Percentiles rank a stretch among this genome's conserved stretches.
phyloP scores from a whole-genome alignment of 257 asterid genomes.

The Ophiorrhiza pumila region DNA sequence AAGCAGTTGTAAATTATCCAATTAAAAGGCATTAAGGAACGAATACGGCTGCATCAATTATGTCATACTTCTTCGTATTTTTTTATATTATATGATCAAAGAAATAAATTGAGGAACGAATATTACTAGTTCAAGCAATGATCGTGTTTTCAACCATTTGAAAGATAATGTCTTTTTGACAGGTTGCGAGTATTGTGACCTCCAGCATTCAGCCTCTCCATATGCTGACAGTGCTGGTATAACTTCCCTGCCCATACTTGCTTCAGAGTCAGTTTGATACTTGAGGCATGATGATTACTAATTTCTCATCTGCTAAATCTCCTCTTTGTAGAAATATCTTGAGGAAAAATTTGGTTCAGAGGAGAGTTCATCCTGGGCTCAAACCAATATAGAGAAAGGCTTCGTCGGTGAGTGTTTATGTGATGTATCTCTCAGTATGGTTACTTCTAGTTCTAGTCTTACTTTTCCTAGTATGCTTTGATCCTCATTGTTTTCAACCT shows the following conservation, averaged over 20 bases:
- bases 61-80: background rate
- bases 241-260: slow-evolving; percentile 12
- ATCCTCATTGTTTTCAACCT: too few species aligned
- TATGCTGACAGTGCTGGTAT: slow-evolving; percentile 60
- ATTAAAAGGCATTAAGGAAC: background rate
- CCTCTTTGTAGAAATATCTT: slow-evolving; percentile 41
- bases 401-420: slow-evolving; percentile 41
- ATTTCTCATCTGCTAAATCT: slow-evolving; percentile 6
- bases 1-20: background rate
- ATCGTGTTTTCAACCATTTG: background rate
- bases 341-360: slow-evolving; percentile 58
- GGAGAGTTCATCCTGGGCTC: slow-evolving; percentile 47
- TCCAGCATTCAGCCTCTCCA: slow-evolving; percentile 81
- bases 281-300: background rate
- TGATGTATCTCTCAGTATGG: background rate
- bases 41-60: too few species aligned
- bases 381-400: slow-evolving; percentile 48
- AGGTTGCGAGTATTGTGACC: slow-evolving; percentile 69
- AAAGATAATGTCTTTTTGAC: slow-evolving; percentile 9
- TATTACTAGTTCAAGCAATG: background rate
- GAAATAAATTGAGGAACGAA: background rate
- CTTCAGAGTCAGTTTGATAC: background rate
- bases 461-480: background rate
- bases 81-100: background rate
- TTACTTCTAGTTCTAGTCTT: slow-evolving; percentile 10